Evolutionary conservation across 176 grass and related monocot species (phyloP).

Genomic region (Oropetium thomaeum): DNA sequence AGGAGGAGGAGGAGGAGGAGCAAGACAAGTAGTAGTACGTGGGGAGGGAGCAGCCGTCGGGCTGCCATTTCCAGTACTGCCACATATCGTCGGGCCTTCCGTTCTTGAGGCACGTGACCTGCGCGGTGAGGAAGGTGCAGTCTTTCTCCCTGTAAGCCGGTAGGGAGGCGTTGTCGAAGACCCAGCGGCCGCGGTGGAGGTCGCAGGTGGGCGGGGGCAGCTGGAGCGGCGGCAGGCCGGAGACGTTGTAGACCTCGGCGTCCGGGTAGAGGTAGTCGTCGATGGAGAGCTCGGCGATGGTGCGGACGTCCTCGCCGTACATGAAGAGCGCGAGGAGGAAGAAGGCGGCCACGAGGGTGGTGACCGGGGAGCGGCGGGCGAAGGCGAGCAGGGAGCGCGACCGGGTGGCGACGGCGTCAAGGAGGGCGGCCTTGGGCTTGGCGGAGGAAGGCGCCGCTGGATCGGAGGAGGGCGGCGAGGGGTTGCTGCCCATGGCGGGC

Average conservation of each 20-base stretch:
- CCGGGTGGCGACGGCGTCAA: neutral
- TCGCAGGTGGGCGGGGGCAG: slow-evolving; percentile 67
- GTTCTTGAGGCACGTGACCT: slow-evolving; percentile 77
- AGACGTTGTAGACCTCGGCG: slow-evolving; percentile 33
- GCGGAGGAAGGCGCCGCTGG: neutral
- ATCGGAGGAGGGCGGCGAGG: neutral
- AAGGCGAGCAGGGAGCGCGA: slow-evolving; percentile 25
- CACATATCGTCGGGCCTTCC: slow-evolving; percentile 53
- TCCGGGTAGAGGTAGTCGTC: slow-evolving; percentile 55
- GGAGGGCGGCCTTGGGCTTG: neutral
- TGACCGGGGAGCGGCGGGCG: slow-evolving; percentile 33
- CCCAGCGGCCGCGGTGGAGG: slow-evolving; percentile 54
- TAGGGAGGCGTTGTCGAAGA: slow-evolving; percentile 55
- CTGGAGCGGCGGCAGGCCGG: neutral
- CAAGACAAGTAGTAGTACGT: slow-evolving; percentile 19
- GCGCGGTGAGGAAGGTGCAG: slow-evolving; percentile 58
- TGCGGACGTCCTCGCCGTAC: slow-evolving; percentile 66
- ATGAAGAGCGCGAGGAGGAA: slow-evolving; percentile 55
- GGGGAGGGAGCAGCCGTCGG: slow-evolving; percentile 58
- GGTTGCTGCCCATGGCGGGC: slow-evolving; percentile 26
- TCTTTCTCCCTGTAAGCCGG: slow-evolving; percentile 74
- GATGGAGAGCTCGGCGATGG: slow-evolving; percentile 73
- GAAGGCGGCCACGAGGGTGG: slow-evolving; percentile 51
- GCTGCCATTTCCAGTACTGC: slow-evolving; percentile 89
- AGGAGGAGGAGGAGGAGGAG: no score